Base-by-base conservation (phyloP, 176 grass and related monocot genomes). In the Musa troglodytarum region DNA sequence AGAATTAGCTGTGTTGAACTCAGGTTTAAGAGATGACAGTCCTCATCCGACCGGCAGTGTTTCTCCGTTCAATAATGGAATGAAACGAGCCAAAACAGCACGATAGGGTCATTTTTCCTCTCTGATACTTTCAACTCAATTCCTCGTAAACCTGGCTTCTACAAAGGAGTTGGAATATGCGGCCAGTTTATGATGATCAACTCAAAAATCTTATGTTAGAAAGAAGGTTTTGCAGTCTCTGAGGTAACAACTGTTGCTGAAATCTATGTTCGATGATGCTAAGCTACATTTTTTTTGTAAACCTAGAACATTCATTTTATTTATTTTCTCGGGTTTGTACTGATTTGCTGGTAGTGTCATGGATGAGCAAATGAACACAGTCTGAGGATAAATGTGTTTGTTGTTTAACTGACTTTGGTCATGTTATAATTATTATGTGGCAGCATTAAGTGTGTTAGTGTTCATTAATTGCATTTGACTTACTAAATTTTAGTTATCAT, bases 1-100 rank as follows among this genome's bases (percentile, higher is more conserved):
- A 76, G 93, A 96, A 83, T 63, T 96, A 52, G 93, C 93, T 2
- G 84, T 96, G 89, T 50, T 96, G 17, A 96, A 96, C 53, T 91
- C 88, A 22, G 55, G 79, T 53, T 55, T 91, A 17, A 91, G 88
- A 87, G 92, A 96, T 73, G 86, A 84, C 34, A 91, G 92, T 20
- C 92, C 92, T 53, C 89, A 81, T 69, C 93, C 93, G 1, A 71
- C 65, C 50, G 89, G 93, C 59, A 92, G 89, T 17, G 74, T 86
- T 74, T 96, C 93, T 73, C 93, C 89, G 69, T 96, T 96, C 72
- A 90, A 79, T 0, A 91, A 83, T 72, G 79, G 87, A 68, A 92
- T 92, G 89, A 96, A 96, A 83, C 89, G 89, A 1, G 85, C 89
- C 2, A 96, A 96, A 81, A 88, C 89, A 1, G 86, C 85, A 43